Percentiles rank a stretch among this genome's conserved stretches.
Conservation (phyloP, 352 stramenopile species). For the Pythium apleroticum region DNA sequence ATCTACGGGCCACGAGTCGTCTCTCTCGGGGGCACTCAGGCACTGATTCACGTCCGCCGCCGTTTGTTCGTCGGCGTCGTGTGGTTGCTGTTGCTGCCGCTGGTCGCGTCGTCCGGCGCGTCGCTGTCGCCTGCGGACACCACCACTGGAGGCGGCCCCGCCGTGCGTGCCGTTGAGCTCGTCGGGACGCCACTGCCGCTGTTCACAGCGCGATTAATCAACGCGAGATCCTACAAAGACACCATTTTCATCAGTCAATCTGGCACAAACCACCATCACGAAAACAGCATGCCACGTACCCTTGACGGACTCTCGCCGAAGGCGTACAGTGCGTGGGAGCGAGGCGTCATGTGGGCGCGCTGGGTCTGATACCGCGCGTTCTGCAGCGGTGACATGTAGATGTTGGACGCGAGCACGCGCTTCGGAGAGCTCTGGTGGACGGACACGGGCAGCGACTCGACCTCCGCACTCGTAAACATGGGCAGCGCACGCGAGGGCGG, state of each 20-base stretch:
- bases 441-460: slow-evolving; percentile 75
- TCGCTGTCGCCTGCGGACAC: slow-evolving; percentile 8
- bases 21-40: not conserved
- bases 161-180: slow-evolving; percentile 8
- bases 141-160: slow-evolving; percentile 15
- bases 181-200: slow-evolving; percentile 1
- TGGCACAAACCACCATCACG: not conserved
- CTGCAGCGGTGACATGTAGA: slow-evolving; percentile 86
- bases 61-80: slow-evolving; percentile 29
- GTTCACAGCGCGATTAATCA: slow-evolving; percentile 36
- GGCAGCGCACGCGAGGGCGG: slow-evolving; percentile 32
- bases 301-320: slow-evolving; percentile 84
- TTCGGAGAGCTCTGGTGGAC: slow-evolving; percentile 80
- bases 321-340: slow-evolving; percentile 81
- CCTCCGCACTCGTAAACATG: slow-evolving; percentile 71
- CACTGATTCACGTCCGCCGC: slow-evolving; percentile 24
- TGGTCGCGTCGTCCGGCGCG: slow-evolving; percentile 11
- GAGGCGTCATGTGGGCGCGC: slow-evolving; percentile 67
- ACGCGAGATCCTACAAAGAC: slow-evolving; percentile 23
- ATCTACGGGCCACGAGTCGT: not conserved
- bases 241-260: slow-evolving; percentile 1
- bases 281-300: slow-evolving; percentile 35
- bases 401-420: slow-evolving; percentile 73
- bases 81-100: slow-evolving; percentile 26
- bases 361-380: slow-evolving; percentile 68